These are phyloP conservation scores for Podaxis sp. DNA, from an alignment of 768 basidiomycete genomes.

Conservation along the genomic window DNA sequence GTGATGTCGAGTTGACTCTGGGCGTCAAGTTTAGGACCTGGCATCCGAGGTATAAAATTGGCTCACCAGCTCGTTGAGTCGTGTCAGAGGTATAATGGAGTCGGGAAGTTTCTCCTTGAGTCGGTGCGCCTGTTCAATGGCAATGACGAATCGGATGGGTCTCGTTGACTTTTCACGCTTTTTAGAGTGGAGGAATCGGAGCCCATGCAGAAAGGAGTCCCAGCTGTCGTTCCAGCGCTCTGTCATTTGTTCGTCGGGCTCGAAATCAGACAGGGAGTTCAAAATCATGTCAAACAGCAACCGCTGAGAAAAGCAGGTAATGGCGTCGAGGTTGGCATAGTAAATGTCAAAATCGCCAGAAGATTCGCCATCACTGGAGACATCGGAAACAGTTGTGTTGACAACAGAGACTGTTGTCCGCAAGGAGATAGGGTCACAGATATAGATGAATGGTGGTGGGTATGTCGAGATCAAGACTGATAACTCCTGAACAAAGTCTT, in stretches of 20 bases:
- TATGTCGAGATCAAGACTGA: slow-evolving; percentile 35
- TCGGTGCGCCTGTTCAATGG: slow-evolving; percentile 68
- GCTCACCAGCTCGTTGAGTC: slow-evolving; percentile 67
- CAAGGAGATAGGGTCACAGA: slow-evolving; percentile 57
- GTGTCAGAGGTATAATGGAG: slow-evolving; percentile 66
- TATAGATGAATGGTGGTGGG: slow-evolving; percentile 67
- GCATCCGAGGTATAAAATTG: not conserved
- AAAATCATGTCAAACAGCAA: slow-evolving; percentile 67
- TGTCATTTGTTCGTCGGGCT: slow-evolving; percentile 50
- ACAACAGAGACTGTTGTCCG: slow-evolving; percentile 47
- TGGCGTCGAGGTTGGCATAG: slow-evolving; percentile 51
- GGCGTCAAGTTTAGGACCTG: not conserved
- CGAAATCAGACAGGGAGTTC: slow-evolving; percentile 58
- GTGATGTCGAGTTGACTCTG: slow-evolving; percentile 44
- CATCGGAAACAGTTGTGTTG: slow-evolving; percentile 22
- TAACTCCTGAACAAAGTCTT: slow-evolving; percentile 31
- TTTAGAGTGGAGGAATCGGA: slow-evolving; percentile 37
- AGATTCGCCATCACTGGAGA: slow-evolving; percentile 13
- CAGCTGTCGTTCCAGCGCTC: slow-evolving; percentile 62
- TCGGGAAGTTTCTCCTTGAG: slow-evolving; percentile 63
- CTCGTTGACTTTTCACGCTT: slow-evolving; percentile 23
- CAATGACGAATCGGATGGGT: slow-evolving; percentile 51
- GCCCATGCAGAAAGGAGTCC: slow-evolving; percentile 70
- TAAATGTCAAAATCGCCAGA: slow-evolving; percentile 29
- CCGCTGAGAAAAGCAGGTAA: slow-evolving; percentile 60